Conservation (phyloP, 306 rosid species). For the Delonix regia region DNA sequence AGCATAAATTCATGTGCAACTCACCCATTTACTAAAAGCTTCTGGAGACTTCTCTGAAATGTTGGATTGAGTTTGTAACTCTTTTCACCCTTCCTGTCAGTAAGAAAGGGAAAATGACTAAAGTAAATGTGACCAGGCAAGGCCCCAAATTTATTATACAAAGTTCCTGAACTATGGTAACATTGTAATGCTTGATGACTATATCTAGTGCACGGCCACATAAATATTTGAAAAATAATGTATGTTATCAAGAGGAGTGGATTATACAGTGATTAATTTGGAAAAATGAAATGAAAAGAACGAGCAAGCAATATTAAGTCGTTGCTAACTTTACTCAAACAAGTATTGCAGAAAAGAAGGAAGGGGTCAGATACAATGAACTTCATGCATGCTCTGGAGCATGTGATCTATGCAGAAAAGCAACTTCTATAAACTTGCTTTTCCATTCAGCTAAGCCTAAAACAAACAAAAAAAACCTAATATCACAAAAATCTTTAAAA, state of each 20-base stretch:
- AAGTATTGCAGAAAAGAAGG: conserved; percentile 8
- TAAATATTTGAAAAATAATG: conserved; percentile 5
- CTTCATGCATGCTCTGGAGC: conserved; percentile 11
- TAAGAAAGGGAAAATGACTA: conserved; percentile 7
- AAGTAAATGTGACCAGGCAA: conserved; percentile 1
- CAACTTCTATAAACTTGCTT: background rate
- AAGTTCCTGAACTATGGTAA: conserved; percentile 2
- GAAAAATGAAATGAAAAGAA: background rate
- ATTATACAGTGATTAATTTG: conserved; percentile 11
- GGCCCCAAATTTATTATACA: conserved; percentile 4
- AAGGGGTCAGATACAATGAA: background rate
- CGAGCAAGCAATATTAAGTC: background rate
- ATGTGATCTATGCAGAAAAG: background rate
- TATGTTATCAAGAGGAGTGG: conserved; percentile 3
- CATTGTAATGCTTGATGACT: background rate
- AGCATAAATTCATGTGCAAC: conserved; percentile 31
- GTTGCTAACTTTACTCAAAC: background rate
- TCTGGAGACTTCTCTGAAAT: conserved; percentile 83
- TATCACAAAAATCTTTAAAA: conserved; percentile 9
- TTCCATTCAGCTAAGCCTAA: background rate
- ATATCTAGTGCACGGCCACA: background rate
- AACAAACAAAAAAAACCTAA: background rate
- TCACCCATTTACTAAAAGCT: conserved; percentile 81
- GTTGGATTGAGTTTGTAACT: conserved; percentile 75
- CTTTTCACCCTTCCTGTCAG: conserved; percentile 79